These are phyloP conservation scores for Diutina siamensis DNA, from an alignment of 1,139 yeast species.

Conservation along the genomic window DNA sequence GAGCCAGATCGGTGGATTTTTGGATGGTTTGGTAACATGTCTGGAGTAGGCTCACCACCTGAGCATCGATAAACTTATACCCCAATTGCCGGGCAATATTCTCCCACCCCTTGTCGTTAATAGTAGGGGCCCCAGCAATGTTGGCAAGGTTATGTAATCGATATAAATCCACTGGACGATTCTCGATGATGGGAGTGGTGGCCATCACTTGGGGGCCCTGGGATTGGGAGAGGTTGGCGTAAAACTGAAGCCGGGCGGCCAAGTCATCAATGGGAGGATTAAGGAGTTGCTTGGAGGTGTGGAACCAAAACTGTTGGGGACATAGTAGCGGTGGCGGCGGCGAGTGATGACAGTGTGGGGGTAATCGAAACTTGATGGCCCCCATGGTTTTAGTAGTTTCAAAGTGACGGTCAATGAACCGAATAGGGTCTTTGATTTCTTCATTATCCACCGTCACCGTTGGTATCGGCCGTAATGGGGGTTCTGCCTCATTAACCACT, in stretches of 20 bases:
- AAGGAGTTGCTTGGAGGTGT: constrained; percentile 29
- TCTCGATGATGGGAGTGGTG: constrained; percentile 41
- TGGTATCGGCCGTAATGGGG: background rate
- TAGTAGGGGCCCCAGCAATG: constrained; percentile 44
- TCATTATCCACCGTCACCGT: background rate
- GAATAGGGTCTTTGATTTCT: constrained; percentile 10
- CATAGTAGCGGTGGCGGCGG: constrained; percentile 10
- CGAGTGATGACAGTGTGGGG: background rate
- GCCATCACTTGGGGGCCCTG: background rate
- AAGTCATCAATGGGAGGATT: constrained; percentile 22
- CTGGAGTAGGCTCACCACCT: constrained; percentile 58
- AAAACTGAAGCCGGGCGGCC: constrained; percentile 19
- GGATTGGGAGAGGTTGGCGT: constrained; percentile 19
- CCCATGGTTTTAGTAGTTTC: constrained; percentile 9
- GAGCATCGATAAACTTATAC: constrained; percentile 58
- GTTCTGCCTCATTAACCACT: background rate
- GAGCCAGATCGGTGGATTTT: background rate
- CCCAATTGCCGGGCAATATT: constrained; percentile 69
- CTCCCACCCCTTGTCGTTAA: constrained; percentile 35
- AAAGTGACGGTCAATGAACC: constrained; percentile 27
- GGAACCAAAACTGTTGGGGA: constrained; percentile 43
- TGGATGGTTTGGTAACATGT: constrained; percentile 34
- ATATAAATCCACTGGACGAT: constrained; percentile 43
- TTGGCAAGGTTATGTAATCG: constrained; percentile 39
- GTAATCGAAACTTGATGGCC: background rate